Base-by-base conservation (phyloP, 2,329 filamentous ascomycete species). In the Raffaelea deltoideospora region DNA sequence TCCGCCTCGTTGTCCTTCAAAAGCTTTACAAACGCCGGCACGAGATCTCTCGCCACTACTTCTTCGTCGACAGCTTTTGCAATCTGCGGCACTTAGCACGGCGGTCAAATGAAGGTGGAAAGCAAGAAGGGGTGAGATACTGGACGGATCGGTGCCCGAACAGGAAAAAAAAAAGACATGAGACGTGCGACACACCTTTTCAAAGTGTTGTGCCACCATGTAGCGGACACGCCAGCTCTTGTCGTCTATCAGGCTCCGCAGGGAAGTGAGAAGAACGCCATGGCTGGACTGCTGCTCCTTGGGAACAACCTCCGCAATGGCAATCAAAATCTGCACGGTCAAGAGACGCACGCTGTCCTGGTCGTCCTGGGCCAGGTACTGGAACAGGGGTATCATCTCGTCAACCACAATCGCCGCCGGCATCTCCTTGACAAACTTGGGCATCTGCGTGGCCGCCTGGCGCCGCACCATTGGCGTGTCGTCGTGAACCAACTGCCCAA, bases 201-300 rank as follows among this genome's bases (percentile, higher is more conserved):
- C 90, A 53, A 95, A 98, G 55, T 86, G 76, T 59, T 98, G 90
- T 34, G 90, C 90, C 50, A 98, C 90, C 90, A 98, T 98, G 61
- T 96, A 98, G 56, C 90, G 76, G 42, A 98, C 90, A 53, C 90
- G 78, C 90, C 90, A 98, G 64, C 90, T 96, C 74, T 96, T 98
- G 59, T 98, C 90, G 53, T 95, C 90, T 61, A 98, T 96, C 53
- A 98, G 62, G 61, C 76, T 93, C 50, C 90, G 79, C 52, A 98
- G 64, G 32, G 88, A 86, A 35, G 84, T 88, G 51, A 98, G 67
- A 40, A 98, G 65, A 39, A 96, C 85, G 37, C 88, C 90, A 53
- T 96, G 88, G 60, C 87, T 95, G 32, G 85, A 79, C 60, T 98
- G 90, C 58, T 98, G 87, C 59, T 96, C 90, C 63, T 96, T 96